Evolutionary conservation across 2,329 filamentous ascomycete species (phyloP), one percentile per base, ranked within the genome.

Genomic region (Penicillium sp.): DNA sequence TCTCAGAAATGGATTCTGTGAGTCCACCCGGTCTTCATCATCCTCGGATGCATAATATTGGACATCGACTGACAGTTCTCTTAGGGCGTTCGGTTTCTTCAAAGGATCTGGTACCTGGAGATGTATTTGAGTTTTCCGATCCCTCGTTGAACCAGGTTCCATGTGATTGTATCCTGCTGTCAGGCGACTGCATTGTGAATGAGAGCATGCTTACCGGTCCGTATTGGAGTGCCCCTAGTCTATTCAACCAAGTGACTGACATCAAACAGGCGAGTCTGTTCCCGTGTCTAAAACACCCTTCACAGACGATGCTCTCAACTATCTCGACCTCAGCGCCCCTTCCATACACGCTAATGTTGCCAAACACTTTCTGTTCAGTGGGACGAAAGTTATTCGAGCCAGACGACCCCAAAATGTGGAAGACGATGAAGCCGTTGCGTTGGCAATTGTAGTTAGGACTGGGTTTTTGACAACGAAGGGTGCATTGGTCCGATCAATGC

Each of bases 401-500:
- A 81, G 94, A 51, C 83, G 90, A 45, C 94, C 94, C 1, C 91
- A 96, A 63, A 90, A 95, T 61, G 88, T 88, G 55, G 82, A 87
- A 51, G 88, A 88, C 36, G 90, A 92, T 46, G 92, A 97, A 71
- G 92, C 90, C 40, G 91, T 92, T 51, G 92, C 90, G 1, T 79
- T 99, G 31, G 94, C 92, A 11, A 86, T 99, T 73, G 91, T 96
- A 14, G 86, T 96, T 25, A 84, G 94, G 56, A 99, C 92, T 2
- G 94, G 94, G 1, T 99, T 99, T 74, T 95, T 95, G 69, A 99
- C 94, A 0, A 99, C 94, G 1, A 99, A 99, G 70, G 94, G 94
- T 22, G 90, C 94, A 9, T 77, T 99, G 16, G 91, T 99, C 53
- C 88, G 94, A 22, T 97, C 94, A 0, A 99, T 99, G 92, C 81